Percentiles rank a stretch among this genome's conserved stretches.
phyloP scores from a whole-genome alignment of 148 eudicot genomes.

The Suaeda aralocaspica region DNA sequence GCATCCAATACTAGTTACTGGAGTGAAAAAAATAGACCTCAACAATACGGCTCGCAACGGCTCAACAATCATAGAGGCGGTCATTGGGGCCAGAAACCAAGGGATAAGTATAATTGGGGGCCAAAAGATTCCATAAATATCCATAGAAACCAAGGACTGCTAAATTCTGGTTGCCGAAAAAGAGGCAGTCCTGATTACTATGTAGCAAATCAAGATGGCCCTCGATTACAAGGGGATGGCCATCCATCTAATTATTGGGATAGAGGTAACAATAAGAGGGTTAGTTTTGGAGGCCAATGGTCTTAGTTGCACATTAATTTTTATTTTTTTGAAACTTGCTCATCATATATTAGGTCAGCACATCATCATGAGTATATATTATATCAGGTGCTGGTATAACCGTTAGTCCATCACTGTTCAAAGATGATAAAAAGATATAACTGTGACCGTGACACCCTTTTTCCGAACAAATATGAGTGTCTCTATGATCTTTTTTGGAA shows the following conservation, averaged over 20 bases:
- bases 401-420: background rate
- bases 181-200: constrained; percentile 48
- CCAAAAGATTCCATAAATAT: constrained; percentile 27
- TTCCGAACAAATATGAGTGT: background rate
- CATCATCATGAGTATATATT: too few species aligned
- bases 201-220: constrained; percentile 36
- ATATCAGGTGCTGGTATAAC: background rate
- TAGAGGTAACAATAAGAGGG: constrained; percentile 34
- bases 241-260: constrained; percentile 35
- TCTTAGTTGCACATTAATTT: constrained; percentile 3
- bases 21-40: constrained; percentile 8
- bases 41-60: constrained; percentile 4
- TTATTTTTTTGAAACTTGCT: background rate
- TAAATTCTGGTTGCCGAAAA: constrained; percentile 37
- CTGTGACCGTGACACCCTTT: constrained; percentile 2
- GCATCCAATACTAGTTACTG: constrained; percentile 14
- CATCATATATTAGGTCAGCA: background rate
- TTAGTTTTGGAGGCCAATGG: constrained; percentile 31
- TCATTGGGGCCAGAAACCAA: constrained; percentile 31
- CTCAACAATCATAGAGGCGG: constrained; percentile 23
- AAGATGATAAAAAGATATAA: background rate
- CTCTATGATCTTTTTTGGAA: too few species aligned
- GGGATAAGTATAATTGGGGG: constrained; percentile 24
- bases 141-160: constrained; percentile 29
- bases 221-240: constrained; percentile 38